Evolutionary conservation across 371 early-diverging fungal genomes (phyloP), one percentile per base, ranked within the genome.

Genomic region (Rhizopus stolonifer): DNA sequence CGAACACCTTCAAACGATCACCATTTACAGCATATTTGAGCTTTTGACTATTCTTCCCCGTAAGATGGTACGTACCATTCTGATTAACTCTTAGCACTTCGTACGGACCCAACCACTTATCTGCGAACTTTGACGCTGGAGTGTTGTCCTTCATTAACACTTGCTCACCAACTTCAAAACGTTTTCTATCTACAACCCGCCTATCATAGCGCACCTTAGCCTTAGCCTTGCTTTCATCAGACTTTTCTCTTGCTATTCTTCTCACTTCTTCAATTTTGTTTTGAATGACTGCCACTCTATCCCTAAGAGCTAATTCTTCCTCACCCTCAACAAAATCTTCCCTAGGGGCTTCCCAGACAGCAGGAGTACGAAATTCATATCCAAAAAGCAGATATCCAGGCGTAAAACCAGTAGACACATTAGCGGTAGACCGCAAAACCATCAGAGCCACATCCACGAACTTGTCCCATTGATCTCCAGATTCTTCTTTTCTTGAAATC

Each of bases 311-410:
- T 4, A 46, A 48, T 1, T n/a, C 38, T 13, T 46, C 32, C n/a
- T 60, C 49, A 1, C 60, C 67, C 36, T 49, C 54, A 1, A 56
- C 25, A 36, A 46, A 67, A 40, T 66, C 67, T 9, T 19, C 0
- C 2, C 46, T 18, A 0, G 62, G 62, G 4, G 56, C 46, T 32
- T 22, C 42, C 67, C 62, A 67, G 0, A 50, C 54, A 3, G 57
- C 29, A 10, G 62, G 67, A 10, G 62, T 50, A 5, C 44, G 13
- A 14, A 62, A n/a, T 15, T 61, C 56, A 43, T 58, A 61, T 1
- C 62, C 67, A 46, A 43, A 67, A 13, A 67, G 42, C 6, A 67
- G 17, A 49, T 49, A 59, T 4, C 56, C 10, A 4, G 60, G 56
- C 9, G 34, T 43, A 5, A 50, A 51, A 2, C 55, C 52, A 4